These are phyloP conservation scores for Cyberlindnera maritima DNA, from an alignment of 805 yeast species.

Conservation along the genomic window DNA sequence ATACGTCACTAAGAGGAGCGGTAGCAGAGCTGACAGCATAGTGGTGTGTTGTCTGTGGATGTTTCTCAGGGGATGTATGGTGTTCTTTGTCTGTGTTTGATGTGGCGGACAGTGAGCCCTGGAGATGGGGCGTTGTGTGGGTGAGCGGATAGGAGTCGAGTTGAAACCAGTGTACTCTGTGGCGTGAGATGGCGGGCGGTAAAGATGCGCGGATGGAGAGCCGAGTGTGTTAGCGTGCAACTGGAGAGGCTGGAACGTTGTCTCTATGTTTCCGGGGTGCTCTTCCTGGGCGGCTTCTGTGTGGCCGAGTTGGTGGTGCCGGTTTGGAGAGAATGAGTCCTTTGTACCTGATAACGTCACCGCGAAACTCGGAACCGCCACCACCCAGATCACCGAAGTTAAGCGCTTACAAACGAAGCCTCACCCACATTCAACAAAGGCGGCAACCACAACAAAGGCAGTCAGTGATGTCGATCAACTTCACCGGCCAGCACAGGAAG, in stretches of 20 bases:
- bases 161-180: background rate
- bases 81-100: background rate
- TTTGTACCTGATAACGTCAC: slow-evolving; percentile 10
- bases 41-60: background rate
- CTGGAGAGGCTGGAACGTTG: too few species aligned
- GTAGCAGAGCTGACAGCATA: background rate
- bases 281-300: background rate
- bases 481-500: slow-evolving; percentile 62
- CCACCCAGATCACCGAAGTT: background rate
- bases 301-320: background rate
- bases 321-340: background rate
- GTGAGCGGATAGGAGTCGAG: background rate
- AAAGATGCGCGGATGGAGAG: too few species aligned
- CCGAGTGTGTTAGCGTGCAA: too few species aligned
- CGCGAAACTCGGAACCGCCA: slow-evolving; percentile 13
- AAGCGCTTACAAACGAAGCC: background rate
- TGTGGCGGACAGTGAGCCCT: background rate
- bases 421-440: background rate
- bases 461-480: slow-evolving; percentile 26
- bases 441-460: background rate
- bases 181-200: too few species aligned
- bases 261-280: background rate
- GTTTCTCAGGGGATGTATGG: background rate
- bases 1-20: background rate
- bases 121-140: background rate